These are phyloP conservation scores for Hanseniaspora jakobsenii DNA, from an alignment of 805 yeast species.

Conservation along the genomic window DNA sequence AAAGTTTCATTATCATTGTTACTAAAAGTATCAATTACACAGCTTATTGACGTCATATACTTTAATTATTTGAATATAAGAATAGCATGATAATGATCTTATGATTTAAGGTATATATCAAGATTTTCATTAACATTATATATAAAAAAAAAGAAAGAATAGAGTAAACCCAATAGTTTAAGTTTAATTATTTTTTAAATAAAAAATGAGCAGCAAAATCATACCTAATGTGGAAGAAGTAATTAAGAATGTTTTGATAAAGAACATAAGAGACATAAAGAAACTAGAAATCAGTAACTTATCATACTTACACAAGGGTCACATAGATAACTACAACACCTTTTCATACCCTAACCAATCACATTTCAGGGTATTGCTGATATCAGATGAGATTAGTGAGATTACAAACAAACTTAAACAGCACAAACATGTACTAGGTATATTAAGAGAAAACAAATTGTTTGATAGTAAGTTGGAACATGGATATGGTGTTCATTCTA, in stretches of 20 bases:
- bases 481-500: conserved; percentile 9
- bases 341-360: neutral
- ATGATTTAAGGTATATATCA: too few relatives aligned
- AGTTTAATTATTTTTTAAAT: too few relatives aligned
- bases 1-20: too few relatives aligned
- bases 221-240: neutral
- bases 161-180: too few relatives aligned
- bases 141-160: too few relatives aligned
- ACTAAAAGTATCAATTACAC: too few relatives aligned
- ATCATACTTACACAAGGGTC: conserved; percentile 79
- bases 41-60: too few relatives aligned
- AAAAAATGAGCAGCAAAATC: neutral
- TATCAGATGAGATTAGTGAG: too few relatives aligned
- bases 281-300: conserved; percentile 55
- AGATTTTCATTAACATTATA: too few relatives aligned
- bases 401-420: conserved; percentile 2
- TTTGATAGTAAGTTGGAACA: too few relatives aligned
- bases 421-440: neutral
- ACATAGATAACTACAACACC: conserved; percentile 24
- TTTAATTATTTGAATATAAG: too few relatives aligned
- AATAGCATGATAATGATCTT: too few relatives aligned
- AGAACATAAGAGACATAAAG: neutral
- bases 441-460: neutral
- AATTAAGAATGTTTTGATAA: conserved; percentile 4
- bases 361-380: neutral